A percentile compares a stretch with the other conserved stretches of the same genome.
phyloP scores from a whole-genome alignment of 352 stramenopile species.

The Thalassiosira exigua region DNA sequence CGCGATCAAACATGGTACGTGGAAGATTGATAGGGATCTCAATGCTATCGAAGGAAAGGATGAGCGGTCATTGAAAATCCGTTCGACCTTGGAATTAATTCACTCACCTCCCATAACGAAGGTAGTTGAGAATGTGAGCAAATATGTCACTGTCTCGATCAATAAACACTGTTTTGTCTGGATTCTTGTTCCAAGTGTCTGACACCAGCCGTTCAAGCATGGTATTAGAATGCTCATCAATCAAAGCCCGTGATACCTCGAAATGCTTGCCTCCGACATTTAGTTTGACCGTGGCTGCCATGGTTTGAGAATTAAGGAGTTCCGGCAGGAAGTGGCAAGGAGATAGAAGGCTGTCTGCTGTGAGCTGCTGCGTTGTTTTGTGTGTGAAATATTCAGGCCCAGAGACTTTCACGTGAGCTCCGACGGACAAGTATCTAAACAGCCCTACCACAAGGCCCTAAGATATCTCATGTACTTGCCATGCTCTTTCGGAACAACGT shows the following conservation, averaged over 20 bases:
- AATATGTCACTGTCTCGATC: conserved; percentile 46
- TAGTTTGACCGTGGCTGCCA: conserved; percentile 45
- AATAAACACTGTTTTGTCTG: conserved; percentile 36
- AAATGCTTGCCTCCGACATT: conserved; percentile 48
- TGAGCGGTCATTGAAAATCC: background rate
- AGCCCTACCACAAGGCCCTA: too few relatives aligned
- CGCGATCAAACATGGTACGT: conserved; percentile 26
- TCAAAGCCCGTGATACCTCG: conserved; percentile 47
- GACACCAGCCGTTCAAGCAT: conserved; percentile 41
- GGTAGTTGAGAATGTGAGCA: conserved; percentile 38
- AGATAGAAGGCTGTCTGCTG: too few relatives aligned
- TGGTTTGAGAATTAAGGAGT: too few relatives aligned
- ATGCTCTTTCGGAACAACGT: too few relatives aligned
- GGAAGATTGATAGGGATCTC: conserved; percentile 27
- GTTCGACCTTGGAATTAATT: background rate
- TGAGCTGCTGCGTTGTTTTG: too few relatives aligned
- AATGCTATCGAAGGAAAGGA: conserved; percentile 19
- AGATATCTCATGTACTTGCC: too few relatives aligned
- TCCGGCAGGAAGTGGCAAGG: too few relatives aligned
- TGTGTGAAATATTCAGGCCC: too few relatives aligned
- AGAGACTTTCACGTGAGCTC: too few relatives aligned
- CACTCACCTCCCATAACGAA: conserved; percentile 44
- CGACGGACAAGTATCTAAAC: too few relatives aligned
- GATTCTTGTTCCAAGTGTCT: conserved; percentile 32
- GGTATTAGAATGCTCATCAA: conserved; percentile 28